These are phyloP conservation scores for Penicillium italicum DNA, from an alignment of 2,329 filamentous ascomycete species.

Conservation along the genomic window DNA sequence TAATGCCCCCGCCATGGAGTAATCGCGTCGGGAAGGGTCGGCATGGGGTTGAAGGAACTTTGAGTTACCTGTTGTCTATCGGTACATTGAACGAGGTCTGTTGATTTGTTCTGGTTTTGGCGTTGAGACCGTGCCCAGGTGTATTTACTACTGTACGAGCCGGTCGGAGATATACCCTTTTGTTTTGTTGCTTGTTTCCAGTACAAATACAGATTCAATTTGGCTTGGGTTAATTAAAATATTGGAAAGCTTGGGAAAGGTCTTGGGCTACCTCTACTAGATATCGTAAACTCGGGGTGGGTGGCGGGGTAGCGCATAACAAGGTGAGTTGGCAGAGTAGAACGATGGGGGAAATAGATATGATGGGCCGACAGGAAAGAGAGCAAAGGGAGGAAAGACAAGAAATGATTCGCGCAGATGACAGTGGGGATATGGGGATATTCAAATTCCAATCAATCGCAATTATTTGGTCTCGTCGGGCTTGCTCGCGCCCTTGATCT, in stretches of 20 bases:
- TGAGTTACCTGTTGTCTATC: no score
- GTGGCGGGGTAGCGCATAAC: slow-evolving; percentile 1
- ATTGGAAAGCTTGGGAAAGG: not conserved
- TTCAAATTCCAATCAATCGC: not conserved
- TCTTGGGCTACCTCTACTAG: slow-evolving; percentile 8
- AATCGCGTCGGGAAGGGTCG: slow-evolving; percentile 2
- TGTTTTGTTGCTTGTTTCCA: slow-evolving; percentile 5
- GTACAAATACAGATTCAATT: slow-evolving; percentile 11
- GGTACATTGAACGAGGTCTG: not conserved
- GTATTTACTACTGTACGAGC: not conserved
- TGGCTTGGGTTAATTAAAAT: not conserved
- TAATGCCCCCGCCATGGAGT: slow-evolving; percentile 18
- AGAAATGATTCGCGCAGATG: not conserved
- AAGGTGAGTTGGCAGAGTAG: not conserved
- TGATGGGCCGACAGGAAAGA: not conserved
- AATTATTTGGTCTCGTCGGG: slow-evolving; percentile 28
- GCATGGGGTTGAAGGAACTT: not conserved
- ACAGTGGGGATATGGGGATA: slow-evolving; percentile 1
- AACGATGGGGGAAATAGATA: not conserved
- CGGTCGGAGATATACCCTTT: slow-evolving; percentile 19
- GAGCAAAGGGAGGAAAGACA: not conserved
- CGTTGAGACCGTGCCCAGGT: slow-evolving; percentile 11
- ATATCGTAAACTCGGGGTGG: slow-evolving; percentile 6
- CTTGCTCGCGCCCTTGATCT: slow-evolving; percentile 21
- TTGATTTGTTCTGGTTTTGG: slow-evolving; percentile 6